Evolutionary conservation across 495 filamentous ascomycete genomes (phyloP).

Genomic region (Talaromyces nanjingensis): DNA sequence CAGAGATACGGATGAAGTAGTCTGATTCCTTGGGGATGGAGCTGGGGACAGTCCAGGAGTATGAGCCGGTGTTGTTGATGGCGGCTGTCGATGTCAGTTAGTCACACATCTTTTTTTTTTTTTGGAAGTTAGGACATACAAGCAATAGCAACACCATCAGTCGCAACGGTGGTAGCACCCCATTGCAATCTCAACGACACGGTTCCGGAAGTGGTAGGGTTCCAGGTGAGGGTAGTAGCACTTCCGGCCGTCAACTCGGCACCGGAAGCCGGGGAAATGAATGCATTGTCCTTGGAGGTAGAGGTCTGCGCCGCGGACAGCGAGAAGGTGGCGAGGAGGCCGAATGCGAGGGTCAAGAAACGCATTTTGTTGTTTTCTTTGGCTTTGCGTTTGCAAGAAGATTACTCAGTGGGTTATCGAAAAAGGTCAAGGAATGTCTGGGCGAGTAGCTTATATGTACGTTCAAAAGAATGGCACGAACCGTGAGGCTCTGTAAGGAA

Average conservation of each 20-base stretch:
- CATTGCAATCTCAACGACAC: conserved; percentile 48
- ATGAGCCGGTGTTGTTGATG: conserved; percentile 51
- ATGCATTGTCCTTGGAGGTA: conserved; percentile 39
- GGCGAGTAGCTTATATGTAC: neutral
- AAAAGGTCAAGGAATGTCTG: conserved; percentile 10
- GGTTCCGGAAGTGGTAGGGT: conserved; percentile 42
- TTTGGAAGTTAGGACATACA: conserved; percentile 31
- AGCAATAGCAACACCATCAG: conserved; percentile 40
- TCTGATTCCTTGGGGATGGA: conserved; percentile 36
- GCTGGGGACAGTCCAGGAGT: conserved; percentile 45
- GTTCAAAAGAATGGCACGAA: conserved; percentile 7
- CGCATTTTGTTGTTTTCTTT: conserved; percentile 32
- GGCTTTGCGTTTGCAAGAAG: neutral
- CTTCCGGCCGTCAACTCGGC: conserved; percentile 43
- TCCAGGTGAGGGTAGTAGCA: conserved; percentile 48
- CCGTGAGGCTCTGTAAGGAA: neutral
- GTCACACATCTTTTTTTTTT: neutral
- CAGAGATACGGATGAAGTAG: conserved; percentile 55
- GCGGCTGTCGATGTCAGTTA: conserved; percentile 30
- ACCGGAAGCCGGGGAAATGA: conserved; percentile 42
- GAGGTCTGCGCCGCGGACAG: conserved; percentile 16
- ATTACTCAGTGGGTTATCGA: conserved; percentile 1
- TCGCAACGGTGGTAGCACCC: conserved; percentile 38
- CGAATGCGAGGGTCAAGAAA: conserved; percentile 29
- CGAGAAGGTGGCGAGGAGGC: conserved; percentile 32